Base-by-base conservation (phyloP, 208 protist species). In the Histomonas meleagridis region DNA sequence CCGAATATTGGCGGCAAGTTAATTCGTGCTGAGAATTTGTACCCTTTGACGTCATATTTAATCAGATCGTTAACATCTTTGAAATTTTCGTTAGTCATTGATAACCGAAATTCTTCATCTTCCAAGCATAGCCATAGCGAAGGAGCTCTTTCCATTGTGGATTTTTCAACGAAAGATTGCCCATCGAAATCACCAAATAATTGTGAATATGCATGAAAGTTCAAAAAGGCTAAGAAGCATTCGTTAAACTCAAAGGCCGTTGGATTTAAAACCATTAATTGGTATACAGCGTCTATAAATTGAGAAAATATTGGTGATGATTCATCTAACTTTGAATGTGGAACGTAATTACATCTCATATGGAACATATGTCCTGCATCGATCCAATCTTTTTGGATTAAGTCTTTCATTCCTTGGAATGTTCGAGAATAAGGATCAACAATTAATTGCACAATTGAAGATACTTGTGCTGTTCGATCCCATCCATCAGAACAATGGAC, bases 351-450 rank as follows among this genome's bases (percentile, higher is more conserved):
- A n/a, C 90, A 92, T 46, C 96, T 92, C 23, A 94, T 93, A 28
- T 92, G 70, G 92, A 96, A 97, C 65, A 96, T 95, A 92, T 98
- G 97, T 9, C 97, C 97, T 93, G 97, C 97, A 14, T 93, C 81
- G 14, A 97, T 86, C 96, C 96, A 99, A 26, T 99, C 97, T 92
- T 98, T 98, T 90, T 97, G 96, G 48, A 98, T 95, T 12, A 98
- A 91, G 0, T 95, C 92, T 1, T 92, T 21, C 91, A 97, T 97
- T 46, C 97, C 97, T 35, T 93, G 57, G n/a, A 96, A 92, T 18
- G 95, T 96, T 49, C 97, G 92, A 92, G 97, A 98, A 93, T 95
- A 97, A 14, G 96, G 95, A 93, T 98, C 97, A 0, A 98, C 90
- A 16, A 97, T 91, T 38, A 98, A 26, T 93, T 96, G 93, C 7